Percentiles rank a stretch among this genome's conserved stretches.
phyloP scores from a whole-genome alignment of 257 asterid species.

The Solanum virginianum region DNA sequence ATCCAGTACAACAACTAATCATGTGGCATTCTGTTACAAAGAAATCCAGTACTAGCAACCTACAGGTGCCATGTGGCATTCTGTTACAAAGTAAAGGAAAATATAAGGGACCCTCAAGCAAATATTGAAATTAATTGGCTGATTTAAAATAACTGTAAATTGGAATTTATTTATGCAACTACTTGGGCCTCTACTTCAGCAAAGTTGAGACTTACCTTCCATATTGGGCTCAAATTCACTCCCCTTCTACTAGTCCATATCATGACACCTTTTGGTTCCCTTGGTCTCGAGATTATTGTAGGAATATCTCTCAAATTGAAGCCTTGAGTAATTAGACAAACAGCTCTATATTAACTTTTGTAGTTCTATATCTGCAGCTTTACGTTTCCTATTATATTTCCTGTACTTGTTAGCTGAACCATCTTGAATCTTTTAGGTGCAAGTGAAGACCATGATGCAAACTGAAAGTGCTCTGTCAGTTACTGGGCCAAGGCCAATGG shows the following conservation, averaged over 20 bases:
- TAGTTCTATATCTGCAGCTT: neutral
- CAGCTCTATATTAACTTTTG: neutral
- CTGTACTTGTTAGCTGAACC: neutral
- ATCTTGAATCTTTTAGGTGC: neutral
- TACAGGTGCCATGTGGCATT: neutral
- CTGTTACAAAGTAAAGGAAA: neutral
- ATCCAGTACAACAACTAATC: neutral
- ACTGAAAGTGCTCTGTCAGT: constrained; percentile 82
- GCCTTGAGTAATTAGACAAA: neutral
- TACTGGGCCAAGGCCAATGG: constrained; percentile 73
- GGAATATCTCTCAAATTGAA: neutral
- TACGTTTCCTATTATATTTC: neutral
- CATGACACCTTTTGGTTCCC: neutral
- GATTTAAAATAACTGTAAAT: neutral
- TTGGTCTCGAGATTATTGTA: neutral
- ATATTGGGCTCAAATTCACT: neutral
- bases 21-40: neutral
- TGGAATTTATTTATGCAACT: neutral
- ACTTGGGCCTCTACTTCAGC: neutral
- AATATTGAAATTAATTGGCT: neutral
- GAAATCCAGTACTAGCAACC: neutral
- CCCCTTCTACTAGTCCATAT: neutral
- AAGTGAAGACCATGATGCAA: constrained; percentile 38
- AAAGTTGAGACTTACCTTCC: neutral
- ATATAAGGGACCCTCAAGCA: neutral